phyloP scores from a whole-genome alignment of 495 filamentous ascomycete genomes.

The Penicillium coffeae region DNA sequence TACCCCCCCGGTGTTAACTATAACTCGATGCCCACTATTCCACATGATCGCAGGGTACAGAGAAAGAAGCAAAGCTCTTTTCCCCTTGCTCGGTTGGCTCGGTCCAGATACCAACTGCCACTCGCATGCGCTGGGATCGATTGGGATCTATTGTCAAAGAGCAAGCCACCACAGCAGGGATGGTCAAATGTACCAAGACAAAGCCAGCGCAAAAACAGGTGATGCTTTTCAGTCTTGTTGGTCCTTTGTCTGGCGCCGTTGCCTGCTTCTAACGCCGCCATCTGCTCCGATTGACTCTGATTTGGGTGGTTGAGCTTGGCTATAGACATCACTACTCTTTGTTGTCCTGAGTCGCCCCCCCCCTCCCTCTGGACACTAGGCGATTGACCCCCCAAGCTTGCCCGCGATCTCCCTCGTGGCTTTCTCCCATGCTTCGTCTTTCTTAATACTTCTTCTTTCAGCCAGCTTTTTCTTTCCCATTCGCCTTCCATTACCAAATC shows the following conservation, averaged over 20 bases:
- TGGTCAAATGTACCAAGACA: slow-evolving; percentile 7
- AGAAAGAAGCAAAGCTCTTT: background rate
- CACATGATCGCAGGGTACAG: too few relatives aligned
- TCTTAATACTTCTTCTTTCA: background rate
- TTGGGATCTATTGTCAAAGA: slow-evolving; percentile 28
- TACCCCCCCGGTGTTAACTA: background rate
- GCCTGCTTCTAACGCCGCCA: background rate
- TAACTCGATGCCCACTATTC: too few relatives aligned
- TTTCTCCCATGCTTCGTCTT: background rate
- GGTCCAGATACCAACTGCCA: slow-evolving; percentile 7
- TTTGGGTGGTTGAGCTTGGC: background rate
- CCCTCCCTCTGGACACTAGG: background rate
- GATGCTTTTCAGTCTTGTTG: background rate
- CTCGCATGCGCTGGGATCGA: slow-evolving; percentile 12
- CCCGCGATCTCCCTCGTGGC: background rate
- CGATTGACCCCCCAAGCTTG: background rate
- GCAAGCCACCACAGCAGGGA: slow-evolving; percentile 18
- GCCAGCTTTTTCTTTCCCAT: background rate
- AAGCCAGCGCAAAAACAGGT: slow-evolving; percentile 20
- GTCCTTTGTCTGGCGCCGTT: slow-evolving; percentile 15
- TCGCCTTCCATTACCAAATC: background rate
- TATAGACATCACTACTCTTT: background rate
- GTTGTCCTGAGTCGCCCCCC: background rate
- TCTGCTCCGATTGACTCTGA: background rate
- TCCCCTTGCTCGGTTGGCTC: slow-evolving; percentile 26